Evolutionary conservation across 2,329 filamentous ascomycete genomes (phyloP), one percentile per base, ranked within the genome.

Genomic region (Aspergillus sp.): DNA sequence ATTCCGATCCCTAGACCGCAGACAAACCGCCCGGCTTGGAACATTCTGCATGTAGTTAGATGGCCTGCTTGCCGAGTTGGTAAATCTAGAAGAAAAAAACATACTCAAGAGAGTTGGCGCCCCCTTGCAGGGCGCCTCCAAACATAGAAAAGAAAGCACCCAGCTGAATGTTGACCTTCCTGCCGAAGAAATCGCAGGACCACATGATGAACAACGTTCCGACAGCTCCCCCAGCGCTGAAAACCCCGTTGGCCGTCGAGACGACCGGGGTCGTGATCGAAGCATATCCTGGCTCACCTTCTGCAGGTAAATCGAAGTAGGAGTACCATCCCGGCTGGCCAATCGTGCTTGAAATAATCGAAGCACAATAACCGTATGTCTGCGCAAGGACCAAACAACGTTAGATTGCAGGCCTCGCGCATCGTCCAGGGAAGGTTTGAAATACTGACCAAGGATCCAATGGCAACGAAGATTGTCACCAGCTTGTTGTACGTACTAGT

Each of bases 301-400:
- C 68, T 11, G 60, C 61, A 0, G 81, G 81, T 10, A 84, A 74
- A 49, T 79, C 64, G 65, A 84, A 83, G 68, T 78, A 83, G 18
- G 67, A 60, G 64, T 81, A 84, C 80, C 80, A 84, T 61, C 81
- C 81, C 3, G 81, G 80, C 56, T 84, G 81, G 9, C 82, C 82
- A 55, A 84, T 82, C 16, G 81, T 84, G 57, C 79, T 81, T 45
- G 77, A 74, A 42, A 84, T 83, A 42, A 83, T 77, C 1, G 81
- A 82, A 9, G 81, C 75, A 55, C 76, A 79, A 63, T 83, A 83
- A 22, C 81, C 81, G 61, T 83, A 83, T 2, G 81, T 82, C 79
- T 81, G 56, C 29, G 18, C 9, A 16, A 50, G 39, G 39, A 45
- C 20, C 52, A 32, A 32, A 46, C 14, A 22, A 2, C 31, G 36